Conservation (phyloP, 352 stramenopile genomes). For the Globisporangium mamillatum region DNA sequence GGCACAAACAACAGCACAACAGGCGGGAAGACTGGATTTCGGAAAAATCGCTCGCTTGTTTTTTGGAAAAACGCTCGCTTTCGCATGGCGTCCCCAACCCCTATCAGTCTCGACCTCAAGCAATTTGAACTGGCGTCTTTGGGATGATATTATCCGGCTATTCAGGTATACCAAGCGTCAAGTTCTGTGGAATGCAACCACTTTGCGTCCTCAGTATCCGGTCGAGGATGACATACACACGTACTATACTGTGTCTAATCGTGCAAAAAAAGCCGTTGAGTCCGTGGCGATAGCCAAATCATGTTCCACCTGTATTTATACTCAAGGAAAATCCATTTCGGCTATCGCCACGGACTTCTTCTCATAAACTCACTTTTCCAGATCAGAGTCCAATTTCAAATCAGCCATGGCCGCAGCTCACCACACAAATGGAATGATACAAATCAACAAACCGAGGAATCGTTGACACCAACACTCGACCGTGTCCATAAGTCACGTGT, state of each 20-base stretch:
- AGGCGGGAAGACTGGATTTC: conserved; percentile 7
- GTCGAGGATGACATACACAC: background rate
- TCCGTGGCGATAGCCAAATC: conserved; percentile 9
- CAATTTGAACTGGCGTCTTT: background rate
- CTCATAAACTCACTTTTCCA: background rate
- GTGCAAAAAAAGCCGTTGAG: background rate
- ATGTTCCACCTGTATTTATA: background rate
- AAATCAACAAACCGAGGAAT: background rate
- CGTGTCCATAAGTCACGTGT: background rate
- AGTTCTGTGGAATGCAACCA: background rate
- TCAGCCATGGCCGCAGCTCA: background rate
- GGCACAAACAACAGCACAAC: background rate
- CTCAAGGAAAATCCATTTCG: background rate
- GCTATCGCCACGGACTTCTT: background rate
- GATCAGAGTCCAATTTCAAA: background rate
- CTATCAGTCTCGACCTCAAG: background rate
- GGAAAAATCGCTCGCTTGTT: background rate
- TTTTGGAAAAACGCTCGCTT: background rate
- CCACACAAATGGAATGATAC: background rate
- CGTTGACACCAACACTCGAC: background rate
- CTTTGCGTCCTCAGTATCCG: background rate
- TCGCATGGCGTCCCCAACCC: background rate
- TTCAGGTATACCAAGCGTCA: background rate
- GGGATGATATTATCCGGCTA: background rate
- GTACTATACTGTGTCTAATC: background rate